Conservation (phyloP, 768 basidiomycete species). For the Xerocomus brunneocitrinus region DNA sequence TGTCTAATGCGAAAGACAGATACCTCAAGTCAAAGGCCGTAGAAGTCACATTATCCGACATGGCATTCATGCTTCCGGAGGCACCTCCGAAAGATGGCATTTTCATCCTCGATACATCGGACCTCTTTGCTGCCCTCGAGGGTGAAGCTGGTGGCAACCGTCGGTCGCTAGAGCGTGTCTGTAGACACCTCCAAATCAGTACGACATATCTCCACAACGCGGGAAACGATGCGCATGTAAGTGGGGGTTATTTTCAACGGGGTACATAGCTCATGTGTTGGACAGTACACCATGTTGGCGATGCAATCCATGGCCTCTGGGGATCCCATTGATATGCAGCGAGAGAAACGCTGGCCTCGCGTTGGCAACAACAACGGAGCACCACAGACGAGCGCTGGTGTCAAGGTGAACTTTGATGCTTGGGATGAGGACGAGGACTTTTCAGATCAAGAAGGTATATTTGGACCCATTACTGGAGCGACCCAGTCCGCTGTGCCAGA, state of each 20-base stretch:
- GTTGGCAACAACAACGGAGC: constrained; percentile 26
- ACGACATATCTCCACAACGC: constrained; percentile 71
- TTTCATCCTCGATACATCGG: constrained; percentile 68
- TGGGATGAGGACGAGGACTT: constrained; percentile 54
- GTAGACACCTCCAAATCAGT: constrained; percentile 55
- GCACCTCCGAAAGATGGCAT: constrained; percentile 45
- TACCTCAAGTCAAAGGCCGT: constrained; percentile 49
- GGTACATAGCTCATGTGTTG: neutral
- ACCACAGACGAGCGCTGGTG: constrained; percentile 26
- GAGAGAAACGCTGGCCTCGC: constrained; percentile 77
- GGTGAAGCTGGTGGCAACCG: constrained; percentile 53
- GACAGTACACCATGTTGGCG: constrained; percentile 66
- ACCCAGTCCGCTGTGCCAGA: constrained; percentile 3
- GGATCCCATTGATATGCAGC: constrained; percentile 67
- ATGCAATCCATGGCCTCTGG: constrained; percentile 71
- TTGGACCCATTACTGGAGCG: constrained; percentile 21
- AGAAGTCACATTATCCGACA: constrained; percentile 47
- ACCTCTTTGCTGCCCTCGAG: constrained; percentile 70
- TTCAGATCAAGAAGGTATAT: constrained; percentile 43
- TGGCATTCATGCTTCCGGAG: constrained; percentile 58
- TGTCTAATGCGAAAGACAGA: constrained; percentile 31
- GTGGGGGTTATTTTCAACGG: constrained; percentile 15
- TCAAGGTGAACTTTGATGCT: constrained; percentile 55
- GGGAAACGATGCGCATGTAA: constrained; percentile 80
- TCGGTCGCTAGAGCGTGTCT: constrained; percentile 55